A percentile compares a stretch with the other conserved stretches of the same genome.
phyloP scores from a whole-genome alignment of 208 protist species.

The Acanthamoeba triangularis region DNA sequence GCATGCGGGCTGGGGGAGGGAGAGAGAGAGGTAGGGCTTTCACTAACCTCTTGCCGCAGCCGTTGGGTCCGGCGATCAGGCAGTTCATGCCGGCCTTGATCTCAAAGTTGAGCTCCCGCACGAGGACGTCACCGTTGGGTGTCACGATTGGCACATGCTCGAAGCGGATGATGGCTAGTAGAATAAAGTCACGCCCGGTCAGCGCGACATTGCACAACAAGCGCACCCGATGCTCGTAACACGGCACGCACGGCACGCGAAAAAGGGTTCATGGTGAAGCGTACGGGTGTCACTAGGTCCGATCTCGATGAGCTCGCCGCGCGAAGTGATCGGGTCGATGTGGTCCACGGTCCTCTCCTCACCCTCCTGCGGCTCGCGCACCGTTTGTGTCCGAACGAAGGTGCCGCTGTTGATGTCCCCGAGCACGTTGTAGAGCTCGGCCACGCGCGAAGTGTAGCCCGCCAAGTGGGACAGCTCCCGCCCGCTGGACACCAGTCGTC shows the following conservation, averaged over 20 bases:
- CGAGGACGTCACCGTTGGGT: slow-evolving; percentile 82
- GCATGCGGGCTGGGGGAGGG: background rate
- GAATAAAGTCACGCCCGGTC: background rate
- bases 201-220: no score
- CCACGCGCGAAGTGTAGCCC: slow-evolving; percentile 60
- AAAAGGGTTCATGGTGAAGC: background rate
- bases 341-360: background rate
- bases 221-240: background rate
- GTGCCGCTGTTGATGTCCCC: slow-evolving; percentile 34
- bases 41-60: slow-evolving; percentile 78
- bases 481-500: slow-evolving; percentile 23
- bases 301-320: slow-evolving; percentile 16
- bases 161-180: slow-evolving; percentile 69
- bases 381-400: background rate
- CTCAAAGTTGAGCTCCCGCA: slow-evolving; percentile 64
- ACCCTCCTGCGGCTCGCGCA: background rate
- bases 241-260: background rate
- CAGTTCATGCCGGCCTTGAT: slow-evolving; percentile 76
- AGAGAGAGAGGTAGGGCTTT: background rate
- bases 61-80: slow-evolving; percentile 76
- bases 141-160: slow-evolving; percentile 85
- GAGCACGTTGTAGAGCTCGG: slow-evolving; percentile 29
- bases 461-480: slow-evolving; percentile 41
- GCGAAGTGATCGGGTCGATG: slow-evolving; percentile 2
- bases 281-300: background rate